Evolutionary conservation across 192 early-diverging fungal genomes (phyloP), one percentile per base, ranked within the genome.

Genomic region (Mortierella hygrophila): DNA sequence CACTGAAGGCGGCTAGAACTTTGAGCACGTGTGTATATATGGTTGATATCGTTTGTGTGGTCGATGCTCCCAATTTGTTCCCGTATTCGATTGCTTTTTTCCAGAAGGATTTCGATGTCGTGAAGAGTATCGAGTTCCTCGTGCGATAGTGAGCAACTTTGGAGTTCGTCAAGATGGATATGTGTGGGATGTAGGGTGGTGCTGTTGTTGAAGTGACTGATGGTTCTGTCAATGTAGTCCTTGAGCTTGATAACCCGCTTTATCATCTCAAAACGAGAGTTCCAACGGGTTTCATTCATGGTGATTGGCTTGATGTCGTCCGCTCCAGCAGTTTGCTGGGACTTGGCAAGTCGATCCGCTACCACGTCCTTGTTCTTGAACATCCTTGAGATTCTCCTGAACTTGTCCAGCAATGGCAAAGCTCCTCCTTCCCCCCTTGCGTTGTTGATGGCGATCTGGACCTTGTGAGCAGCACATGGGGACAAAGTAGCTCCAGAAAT

Each of bases 391-490:
- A 69, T 77, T 32, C 29, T 77, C 32, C 20, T n/a, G 76, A 46
- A 77, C 65, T 77, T 77, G n/a, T 76, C 75, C 76, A 77, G 46
- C 65, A 77, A 9, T 8, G 76, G 76, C 41, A 23, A 1, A 2
- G 76, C 46, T 52, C 76, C 76, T 77, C 68, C 68, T 11, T 46
- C 65, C 16, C 23, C 23, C 76, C 76, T 70, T 9, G 76, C 76
- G n/a, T 69, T 77, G 65, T 77, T 77, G 65, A 77, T 77, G 42
- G 76, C 65, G 32, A 77, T 77, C 21, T 77, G 76, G 0, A 77
- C 26, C 6, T 77, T 77, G 44, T 77, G 76, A 23, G 63, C 76
- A 69, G 76, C 46, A 38, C 76, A 77, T 37, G 76, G 76, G 15
- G 52, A 32, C 76, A 65, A 49, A 3, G 13, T 16, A 29, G 41